Percentiles rank a stretch among this genome's conserved stretches.
Conservation (phyloP, 1,139 yeast genomes). For the Candida tetrigidarum region DNA sequence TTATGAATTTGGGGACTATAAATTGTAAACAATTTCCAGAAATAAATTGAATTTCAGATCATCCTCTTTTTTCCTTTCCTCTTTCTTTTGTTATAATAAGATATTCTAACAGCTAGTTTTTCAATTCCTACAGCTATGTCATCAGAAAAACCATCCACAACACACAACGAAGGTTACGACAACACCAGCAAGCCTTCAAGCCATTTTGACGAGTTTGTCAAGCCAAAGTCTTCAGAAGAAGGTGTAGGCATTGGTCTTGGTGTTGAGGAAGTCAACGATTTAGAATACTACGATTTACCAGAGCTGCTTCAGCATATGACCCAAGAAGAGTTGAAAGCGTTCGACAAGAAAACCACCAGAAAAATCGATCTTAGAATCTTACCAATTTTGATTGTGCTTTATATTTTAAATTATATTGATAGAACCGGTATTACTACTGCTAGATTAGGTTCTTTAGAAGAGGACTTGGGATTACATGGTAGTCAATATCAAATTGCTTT, state of each 20-base stretch:
- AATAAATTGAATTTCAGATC: no score
- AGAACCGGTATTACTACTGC: slow-evolving; percentile 67
- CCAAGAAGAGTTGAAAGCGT: slow-evolving; percentile 38
- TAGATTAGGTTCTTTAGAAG: slow-evolving; percentile 58
- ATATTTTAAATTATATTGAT: slow-evolving; percentile 59
- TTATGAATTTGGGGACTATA: neutral
- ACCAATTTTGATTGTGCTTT: slow-evolving; percentile 56
- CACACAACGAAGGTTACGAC: slow-evolving; percentile 1
- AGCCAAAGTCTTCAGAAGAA: neutral
- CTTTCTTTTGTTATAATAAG: no score
- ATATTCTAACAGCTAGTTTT: no score
- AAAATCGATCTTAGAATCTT: slow-evolving; percentile 58
- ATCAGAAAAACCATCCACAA: neutral
- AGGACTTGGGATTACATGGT: slow-evolving; percentile 52
- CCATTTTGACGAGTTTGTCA: neutral
- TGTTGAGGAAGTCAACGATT: slow-evolving; percentile 4
- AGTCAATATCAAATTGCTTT: slow-evolving; percentile 58
- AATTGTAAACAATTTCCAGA: neutral
- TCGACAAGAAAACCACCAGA: slow-evolving; percentile 45
- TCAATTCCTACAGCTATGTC: slow-evolving; percentile 2
- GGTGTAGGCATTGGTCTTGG: slow-evolving; percentile 6
- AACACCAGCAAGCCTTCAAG: neutral
- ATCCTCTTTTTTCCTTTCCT: neutral
- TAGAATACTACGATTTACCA: slow-evolving; percentile 25
- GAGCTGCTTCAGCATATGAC: slow-evolving; percentile 36